These are phyloP conservation scores for Selaginella tamariscina DNA, from an alignment of 75 land plant species.

Conservation along the genomic window DNA sequence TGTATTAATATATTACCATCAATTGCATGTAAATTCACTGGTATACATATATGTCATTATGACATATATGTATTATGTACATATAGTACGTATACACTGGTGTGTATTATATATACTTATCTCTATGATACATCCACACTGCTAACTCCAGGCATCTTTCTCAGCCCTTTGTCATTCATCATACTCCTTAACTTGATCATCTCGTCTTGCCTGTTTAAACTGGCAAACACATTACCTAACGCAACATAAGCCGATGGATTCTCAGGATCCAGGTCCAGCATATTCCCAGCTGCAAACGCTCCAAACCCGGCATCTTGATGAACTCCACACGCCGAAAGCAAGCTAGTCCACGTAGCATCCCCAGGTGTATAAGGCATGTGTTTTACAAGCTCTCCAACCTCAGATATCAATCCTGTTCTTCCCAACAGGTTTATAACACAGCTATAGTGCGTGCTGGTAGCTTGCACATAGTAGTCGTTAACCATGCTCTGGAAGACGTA, in stretches of 20 bases:
- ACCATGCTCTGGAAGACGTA: neutral
- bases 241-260: neutral
- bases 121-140: no score
- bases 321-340: neutral
- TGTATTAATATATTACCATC: neutral
- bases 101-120: no score
- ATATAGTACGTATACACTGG: no score
- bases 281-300: neutral
- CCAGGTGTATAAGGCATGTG: neutral
- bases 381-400: neutral
- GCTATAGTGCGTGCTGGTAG: neutral
- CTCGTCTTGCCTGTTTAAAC: neutral
- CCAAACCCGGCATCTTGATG: neutral
- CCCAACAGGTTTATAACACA: neutral
- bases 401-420: neutral
- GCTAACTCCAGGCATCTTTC: no score
- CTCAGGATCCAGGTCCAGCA: neutral
- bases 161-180: no score
- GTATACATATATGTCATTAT: no score
- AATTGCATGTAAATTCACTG: constrained; percentile 34
- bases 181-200: neutral
- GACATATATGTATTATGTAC: no score
- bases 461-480: neutral
- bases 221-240: neutral
- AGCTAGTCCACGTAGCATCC: neutral